Evolutionary conservation across 345 rosid genomes (phyloP), one percentile per base, ranked within the genome.

Genomic region (Viola odorata): DNA sequence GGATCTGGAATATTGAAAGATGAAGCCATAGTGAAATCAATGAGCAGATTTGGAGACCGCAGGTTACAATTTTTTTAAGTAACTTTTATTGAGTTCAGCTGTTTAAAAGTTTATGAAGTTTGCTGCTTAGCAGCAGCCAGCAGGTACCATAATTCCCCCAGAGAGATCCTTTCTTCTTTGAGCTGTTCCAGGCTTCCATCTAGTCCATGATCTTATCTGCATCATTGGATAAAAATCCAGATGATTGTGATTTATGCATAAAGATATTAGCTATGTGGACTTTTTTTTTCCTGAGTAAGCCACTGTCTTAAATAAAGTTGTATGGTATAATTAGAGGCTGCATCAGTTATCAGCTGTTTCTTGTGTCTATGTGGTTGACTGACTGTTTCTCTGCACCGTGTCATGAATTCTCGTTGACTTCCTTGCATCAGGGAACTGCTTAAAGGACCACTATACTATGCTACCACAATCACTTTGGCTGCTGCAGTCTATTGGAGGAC

Each of bases 11-110:
- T 88, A 42, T 75, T 73, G 86, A 86, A 90, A 62, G 89, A 90
- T 69, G 89, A 88, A 78, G 95, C 87, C 63, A 86, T 79, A 0
- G 91, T 90, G 68, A 86, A 88, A 86, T 88, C 99, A 58, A 94
- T 90, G 96, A 86, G 97, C 79, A 83, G 99, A 85, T 78, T 75
- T 45, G 97, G 99, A 63, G 85, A 94, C 65, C 77, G 65, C 81
- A 88, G 99, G 99, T 90, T 67, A 48, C 51, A 50, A 53, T 38
- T 49, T 59, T 47, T 23, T 23, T 23, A 23, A 23, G 32, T 23
- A 23, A 23, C 32, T 23, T 23, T 23, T 23, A 23, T 23, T 23
- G 32, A 23, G 32, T 2, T 23, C 1, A 23, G 32, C 32, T 23
- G 32, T 23, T 0, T 23, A 23, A 23, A 23, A 23, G 32, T 23